A percentile compares a stretch with the other conserved stretches of the same genome.
Evolutionary conservation across 306 rosid genomes (phyloP).

Genomic region (Lathyrus aphaca): DNA sequence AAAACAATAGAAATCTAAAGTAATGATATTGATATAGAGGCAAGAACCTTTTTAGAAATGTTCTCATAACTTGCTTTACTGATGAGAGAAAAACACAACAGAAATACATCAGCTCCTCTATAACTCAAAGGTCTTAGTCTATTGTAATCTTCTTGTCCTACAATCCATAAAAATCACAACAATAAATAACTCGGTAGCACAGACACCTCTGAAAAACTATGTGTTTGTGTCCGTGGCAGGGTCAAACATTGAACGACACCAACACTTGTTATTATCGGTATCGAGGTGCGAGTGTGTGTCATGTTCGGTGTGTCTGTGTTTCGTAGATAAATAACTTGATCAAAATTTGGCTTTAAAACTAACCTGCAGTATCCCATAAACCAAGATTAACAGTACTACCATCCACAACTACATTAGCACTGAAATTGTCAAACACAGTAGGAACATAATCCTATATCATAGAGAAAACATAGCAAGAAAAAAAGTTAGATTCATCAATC

Average conservation of each 20-base stretch:
- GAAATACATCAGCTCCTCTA: conserved; percentile 95
- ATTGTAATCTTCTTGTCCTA: conserved; percentile 96
- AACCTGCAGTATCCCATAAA: conserved; percentile 84
- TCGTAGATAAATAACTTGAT: background rate
- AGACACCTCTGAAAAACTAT: too few species aligned
- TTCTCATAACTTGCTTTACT: conserved; percentile 95
- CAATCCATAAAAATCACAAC: conserved; percentile 10
- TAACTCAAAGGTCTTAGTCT: conserved; percentile 96
- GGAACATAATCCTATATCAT: conserved; percentile 81
- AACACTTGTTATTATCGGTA: too few species aligned
- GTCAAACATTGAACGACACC: too few species aligned
- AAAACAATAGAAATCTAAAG: background rate
- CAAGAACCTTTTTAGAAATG: conserved; percentile 76
- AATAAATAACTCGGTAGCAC: background rate
- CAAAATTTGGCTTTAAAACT: background rate
- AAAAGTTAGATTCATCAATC: conserved; percentile 28
- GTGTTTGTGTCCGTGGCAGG: too few species aligned
- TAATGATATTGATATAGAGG: background rate
- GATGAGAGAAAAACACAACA: conserved; percentile 84
- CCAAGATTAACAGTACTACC: conserved; percentile 71
- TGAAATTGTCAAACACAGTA: conserved; percentile 74
- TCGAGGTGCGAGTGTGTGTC: too few species aligned
- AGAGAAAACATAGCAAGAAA: conserved; percentile 21
- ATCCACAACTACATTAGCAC: conserved; percentile 70
- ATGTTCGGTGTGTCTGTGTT: too few species aligned